Evolutionary conservation across 192 early-diverging fungal genomes (phyloP).

Genomic region (Linnemannia elongata): DNA sequence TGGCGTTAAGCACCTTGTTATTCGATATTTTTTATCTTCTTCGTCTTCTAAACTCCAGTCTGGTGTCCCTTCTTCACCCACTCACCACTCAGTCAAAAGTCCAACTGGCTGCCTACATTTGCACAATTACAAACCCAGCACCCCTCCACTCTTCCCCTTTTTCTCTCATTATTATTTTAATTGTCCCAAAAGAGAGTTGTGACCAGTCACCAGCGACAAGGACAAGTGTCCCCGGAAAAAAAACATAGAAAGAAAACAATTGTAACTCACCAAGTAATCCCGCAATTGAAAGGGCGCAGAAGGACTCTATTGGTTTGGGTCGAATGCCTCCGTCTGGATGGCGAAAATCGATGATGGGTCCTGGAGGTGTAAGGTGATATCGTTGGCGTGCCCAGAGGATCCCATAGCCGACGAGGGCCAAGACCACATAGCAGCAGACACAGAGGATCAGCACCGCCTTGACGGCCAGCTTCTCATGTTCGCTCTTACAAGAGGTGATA

Average conservation of each 20-base stretch:
- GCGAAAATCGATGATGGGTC: constrained; percentile 50
- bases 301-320: constrained; percentile 54
- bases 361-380: constrained; percentile 43
- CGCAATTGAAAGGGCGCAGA: constrained; percentile 49
- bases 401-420: constrained; percentile 42
- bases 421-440: constrained; percentile 36
- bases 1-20: background rate
- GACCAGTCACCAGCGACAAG: background rate
- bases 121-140: background rate
- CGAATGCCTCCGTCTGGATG: constrained; percentile 55
- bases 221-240: background rate
- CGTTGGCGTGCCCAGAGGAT: constrained; percentile 52
- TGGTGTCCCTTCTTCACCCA: background rate
- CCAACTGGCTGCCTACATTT: background rate
- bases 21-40: background rate
- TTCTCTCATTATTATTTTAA: background rate
- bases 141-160: background rate
- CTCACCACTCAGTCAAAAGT: background rate
- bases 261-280: constrained; percentile 43
- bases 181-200: background rate
- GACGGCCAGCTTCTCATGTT: constrained; percentile 24
- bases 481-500: constrained; percentile 39
- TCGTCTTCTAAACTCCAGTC: background rate
- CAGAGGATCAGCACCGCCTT: constrained; percentile 31
- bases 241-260: background rate